Evolutionary conservation across 2,329 filamentous ascomycete species (phyloP), one percentile per base, ranked within the genome.

Genomic region (Scleromitrula shiraiana): DNA sequence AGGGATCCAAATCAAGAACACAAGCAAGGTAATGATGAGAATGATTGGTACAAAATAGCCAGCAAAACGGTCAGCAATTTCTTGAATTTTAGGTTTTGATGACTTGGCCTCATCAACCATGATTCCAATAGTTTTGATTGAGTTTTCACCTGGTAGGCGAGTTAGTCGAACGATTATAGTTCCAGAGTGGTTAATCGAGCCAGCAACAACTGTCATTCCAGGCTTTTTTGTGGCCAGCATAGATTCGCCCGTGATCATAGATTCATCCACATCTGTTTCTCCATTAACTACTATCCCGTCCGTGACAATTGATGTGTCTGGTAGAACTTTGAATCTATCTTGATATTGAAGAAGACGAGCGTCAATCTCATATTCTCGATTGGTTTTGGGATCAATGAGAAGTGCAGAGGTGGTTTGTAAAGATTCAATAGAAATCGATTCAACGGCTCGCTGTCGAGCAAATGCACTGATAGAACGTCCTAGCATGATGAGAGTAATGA

Each of bases 231-330:
- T 69, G 0, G 87, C 74, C 0, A 77, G 79, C 0, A 65, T 64
- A 0, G 77, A 72, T 60, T 93, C 87, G 0, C 86, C 86, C 0
- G 86, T 91, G 7, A 91, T 65, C 78, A 88, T 85, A 0, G 84
- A 86, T 61, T 91, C 87, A 57, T 91, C 76, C 0, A 88, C 72
- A 50, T 87, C 84, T 0, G 78, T 82, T 0, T 66, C 68, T 0
- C 86, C 86, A 2, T 67, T 65, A 0, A 82, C 52, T 0, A 91
- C 74, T 0, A 70, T 74, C 0, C 86, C 87, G 55, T 93, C 87
- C 0, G 86, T 90, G 0, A 78, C 75, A 4, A 89, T 69, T 0
- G 59, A 62, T 0, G 68, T 65, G 17, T 88, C 76, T 0, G 85
- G 81, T 0, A 67, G 56, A 3, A 87, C 74, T 29, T 73, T 76